Evolutionary conservation across 768 basidiomycete genomes (phyloP).

Genomic region (Suillus cothurnatus): DNA sequence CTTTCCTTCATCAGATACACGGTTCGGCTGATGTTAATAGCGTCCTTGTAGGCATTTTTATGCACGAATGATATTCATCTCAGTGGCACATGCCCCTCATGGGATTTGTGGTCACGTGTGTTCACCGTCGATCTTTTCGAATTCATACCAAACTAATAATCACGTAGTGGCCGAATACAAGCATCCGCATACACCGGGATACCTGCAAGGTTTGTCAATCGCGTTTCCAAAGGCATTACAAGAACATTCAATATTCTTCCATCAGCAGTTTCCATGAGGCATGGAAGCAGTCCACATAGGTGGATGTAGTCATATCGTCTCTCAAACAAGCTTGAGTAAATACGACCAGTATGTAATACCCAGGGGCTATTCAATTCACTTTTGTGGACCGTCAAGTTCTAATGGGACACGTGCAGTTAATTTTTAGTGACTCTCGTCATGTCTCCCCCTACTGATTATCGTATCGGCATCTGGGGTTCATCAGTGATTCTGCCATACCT

Average conservation of each 20-base stretch:
- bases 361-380: not conserved
- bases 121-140: not conserved
- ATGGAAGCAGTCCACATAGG: not conserved
- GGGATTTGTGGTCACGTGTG: not conserved
- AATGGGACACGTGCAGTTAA: not conserved
- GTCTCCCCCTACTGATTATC: not conserved
- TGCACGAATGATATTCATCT: too few species aligned
- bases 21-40: not conserved
- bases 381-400: not conserved
- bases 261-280: not conserved
- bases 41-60: not conserved
- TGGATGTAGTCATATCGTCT: not conserved
- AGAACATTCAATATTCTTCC: not conserved
- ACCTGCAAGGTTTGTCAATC: not conserved
- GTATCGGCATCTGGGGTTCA: not conserved
- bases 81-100: not conserved
- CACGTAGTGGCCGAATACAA: not conserved
- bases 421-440: not conserved
- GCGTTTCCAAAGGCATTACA: not conserved
- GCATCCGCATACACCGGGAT: not conserved
- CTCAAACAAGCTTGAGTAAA: not conserved
- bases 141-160: not conserved
- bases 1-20: not conserved
- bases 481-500: not conserved
- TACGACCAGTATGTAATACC: constrained; percentile 3